Base-by-base conservation (phyloP, 2,329 filamentous ascomycete species). In the Lizonia empirigonia region DNA sequence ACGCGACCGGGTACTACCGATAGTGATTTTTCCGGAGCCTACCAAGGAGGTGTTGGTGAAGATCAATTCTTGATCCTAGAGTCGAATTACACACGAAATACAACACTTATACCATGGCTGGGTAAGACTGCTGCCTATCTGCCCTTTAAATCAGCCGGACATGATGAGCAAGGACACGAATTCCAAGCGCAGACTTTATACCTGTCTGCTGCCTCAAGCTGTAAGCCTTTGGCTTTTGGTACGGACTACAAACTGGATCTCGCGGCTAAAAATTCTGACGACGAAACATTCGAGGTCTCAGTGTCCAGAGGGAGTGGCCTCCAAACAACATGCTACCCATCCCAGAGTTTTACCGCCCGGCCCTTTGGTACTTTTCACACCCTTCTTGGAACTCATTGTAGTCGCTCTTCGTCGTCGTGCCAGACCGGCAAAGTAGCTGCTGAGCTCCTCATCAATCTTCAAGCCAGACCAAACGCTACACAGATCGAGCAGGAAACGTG, bases 41-140 rank as follows among this genome's bases (percentile, higher is more conserved):
- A 52, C 12, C 36, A 49, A n/a, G 62, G 60, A 7, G 59, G 58
- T 8, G 41, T 33, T 3, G 65, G 61, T 6, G 48, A 59, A 1
- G 73, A 76, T 38, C 72, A 75, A 9, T 78, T 77, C 37, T 67
- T 80, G 4, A 53, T 75, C 0, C 60, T 70, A 0, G 68, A 77
- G 50, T 75, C 80, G 0, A 85, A 85, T 23, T 32, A 78, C 0
- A 77, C 76, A 0, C 59, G 68, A 0, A 69, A 70, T 0, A 80
- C 79, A 0, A 53, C 68, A 0, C 64, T 84, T 0, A 77, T 80
- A 0, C 57, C 79, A 0, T 85, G 83, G 82, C 70, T 77, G 0
- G 74, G 79, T 1, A 22, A 64, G 0, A 57, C 74, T 0, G 75
- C 70, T 7, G 79, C 74, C 12, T 85, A 84, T 34, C 56, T 82